Base-by-base conservation (phyloP, 176 grass and related monocot genomes). In the Elaeis guineensis region DNA sequence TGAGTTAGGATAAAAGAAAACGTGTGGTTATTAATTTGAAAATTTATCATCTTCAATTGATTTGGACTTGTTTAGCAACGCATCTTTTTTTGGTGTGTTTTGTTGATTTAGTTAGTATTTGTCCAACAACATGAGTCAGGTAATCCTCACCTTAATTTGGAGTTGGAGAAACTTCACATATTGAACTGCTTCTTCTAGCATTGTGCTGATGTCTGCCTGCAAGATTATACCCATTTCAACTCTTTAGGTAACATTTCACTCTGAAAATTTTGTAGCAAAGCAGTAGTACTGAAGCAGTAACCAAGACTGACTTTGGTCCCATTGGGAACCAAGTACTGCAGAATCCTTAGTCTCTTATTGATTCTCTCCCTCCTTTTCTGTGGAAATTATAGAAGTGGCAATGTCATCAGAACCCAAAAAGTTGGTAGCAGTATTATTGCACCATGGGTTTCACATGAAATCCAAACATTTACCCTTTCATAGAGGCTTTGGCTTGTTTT, bases 351-450 rank as follows among this genome's bases (percentile, higher is more conserved):
- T 74, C 84, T 90, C 66, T 87, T 80, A 51, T 97, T 97, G 78
- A 97, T 97, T 75, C 85, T 91, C 65, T 97, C 92, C 83, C 92
- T 91, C 74, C 92, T 85, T 52, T 91, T 97, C 92, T 97, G 83
- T 69, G 74, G 48, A 82, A 78, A 69, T 48, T 1, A 69, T 4
- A 53, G 44, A 59, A 70, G n/a, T 15, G 65, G 16, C 12, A 73
- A 62, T 71, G 17, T 8, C 7, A n/a, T 59, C 20, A 58, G 22
- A 4, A 68, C 9, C 3, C 22, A 6, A 50, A 50, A 39, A 14
- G 2, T 44, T 44, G 2, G 35, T 2, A 44, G 9, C 35, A 11
- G 9, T 12, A 44, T 12, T 44, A 44, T 14, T 44, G 35, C 35
- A 12, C 35, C 35, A 44, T 44, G 14, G 2, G 9, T 44, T 44